These are phyloP conservation scores for Pouteria campechiana DNA, from an alignment of 179 eudicot genomes.

Conservation along the genomic window DNA sequence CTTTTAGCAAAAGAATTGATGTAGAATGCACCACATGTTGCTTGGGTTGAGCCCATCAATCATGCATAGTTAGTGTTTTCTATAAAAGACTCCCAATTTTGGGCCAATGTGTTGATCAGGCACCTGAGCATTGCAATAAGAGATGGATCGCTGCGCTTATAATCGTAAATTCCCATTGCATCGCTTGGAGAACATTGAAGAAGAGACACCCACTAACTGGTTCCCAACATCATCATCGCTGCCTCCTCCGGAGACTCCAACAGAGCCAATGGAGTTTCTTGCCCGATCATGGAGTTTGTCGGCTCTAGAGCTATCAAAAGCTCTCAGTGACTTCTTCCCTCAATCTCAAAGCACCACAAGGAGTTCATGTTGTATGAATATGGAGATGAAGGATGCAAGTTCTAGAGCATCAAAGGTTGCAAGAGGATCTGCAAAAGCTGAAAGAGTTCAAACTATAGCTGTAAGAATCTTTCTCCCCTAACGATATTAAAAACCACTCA, in stretches of 20 bases:
- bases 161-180: conserved; percentile 12
- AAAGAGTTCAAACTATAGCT: not conserved
- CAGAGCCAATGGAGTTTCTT: conserved; percentile 85
- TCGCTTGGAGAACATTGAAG: conserved; percentile 60
- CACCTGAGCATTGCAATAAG: no score
- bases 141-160: no score
- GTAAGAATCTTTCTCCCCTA: no score
- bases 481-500: no score
- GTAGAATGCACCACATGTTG: no score
- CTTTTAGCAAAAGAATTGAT: no score
- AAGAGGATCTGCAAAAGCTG: conserved; percentile 27
- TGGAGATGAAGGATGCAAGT: conserved; percentile 13
- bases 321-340: conserved; percentile 54
- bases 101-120: no score
- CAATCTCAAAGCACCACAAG: conserved; percentile 17
- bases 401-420: conserved; percentile 13
- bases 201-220: conserved; percentile 47
- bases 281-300: conserved; percentile 93
- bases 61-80: no score
- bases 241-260: conserved; percentile 80
- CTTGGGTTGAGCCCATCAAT: no score
- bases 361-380: conserved; percentile 18
- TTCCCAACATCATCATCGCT: conserved; percentile 37
- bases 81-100: no score
- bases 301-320: conserved; percentile 69